These are phyloP conservation scores for Boletus eberwhitei DNA, from an alignment of 768 basidiomycete genomes.

Conservation along the genomic window DNA sequence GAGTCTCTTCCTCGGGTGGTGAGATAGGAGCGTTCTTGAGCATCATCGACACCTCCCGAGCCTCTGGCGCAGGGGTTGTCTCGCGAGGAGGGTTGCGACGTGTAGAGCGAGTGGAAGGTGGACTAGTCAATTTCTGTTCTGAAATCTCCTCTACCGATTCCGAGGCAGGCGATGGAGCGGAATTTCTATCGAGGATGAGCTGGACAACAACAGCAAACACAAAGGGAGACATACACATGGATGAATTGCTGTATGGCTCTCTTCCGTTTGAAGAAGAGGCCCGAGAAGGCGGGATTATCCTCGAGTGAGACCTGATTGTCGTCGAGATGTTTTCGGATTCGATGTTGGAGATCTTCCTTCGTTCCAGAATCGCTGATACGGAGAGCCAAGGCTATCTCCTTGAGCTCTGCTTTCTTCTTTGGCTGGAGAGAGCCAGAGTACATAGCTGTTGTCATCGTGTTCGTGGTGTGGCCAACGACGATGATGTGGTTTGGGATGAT, in stretches of 20 bases:
- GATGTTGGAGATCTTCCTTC: constrained; percentile 56
- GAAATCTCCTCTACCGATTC: constrained; percentile 11
- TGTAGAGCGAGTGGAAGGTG: constrained; percentile 18
- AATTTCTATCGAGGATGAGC: constrained; percentile 9
- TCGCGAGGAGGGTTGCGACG: constrained; percentile 32
- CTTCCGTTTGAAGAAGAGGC: constrained; percentile 46
- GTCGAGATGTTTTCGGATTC: constrained; percentile 64
- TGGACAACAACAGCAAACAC: neutral
- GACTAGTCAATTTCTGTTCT: constrained; percentile 16
- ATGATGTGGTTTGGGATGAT: constrained; percentile 8
- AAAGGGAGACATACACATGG: constrained; percentile 10
- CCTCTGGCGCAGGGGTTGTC: constrained; percentile 48
- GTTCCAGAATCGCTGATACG: constrained; percentile 53
- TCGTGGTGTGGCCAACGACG: neutral
- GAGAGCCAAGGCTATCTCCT: constrained; percentile 55
- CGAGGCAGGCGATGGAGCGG: constrained; percentile 16
- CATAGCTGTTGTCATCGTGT: constrained; percentile 40
- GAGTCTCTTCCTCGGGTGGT: constrained; percentile 27
- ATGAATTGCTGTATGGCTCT: constrained; percentile 25
- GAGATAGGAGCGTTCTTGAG: constrained; percentile 45
- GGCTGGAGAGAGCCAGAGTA: constrained; percentile 53
- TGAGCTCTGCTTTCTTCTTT: constrained; percentile 72
- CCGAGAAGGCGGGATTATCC: constrained; percentile 54
- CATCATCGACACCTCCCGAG: constrained; percentile 49
- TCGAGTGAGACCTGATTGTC: constrained; percentile 50